Conservation (phyloP, 192 early-diverging fungal genomes). For the Paraglomus occultum region DNA sequence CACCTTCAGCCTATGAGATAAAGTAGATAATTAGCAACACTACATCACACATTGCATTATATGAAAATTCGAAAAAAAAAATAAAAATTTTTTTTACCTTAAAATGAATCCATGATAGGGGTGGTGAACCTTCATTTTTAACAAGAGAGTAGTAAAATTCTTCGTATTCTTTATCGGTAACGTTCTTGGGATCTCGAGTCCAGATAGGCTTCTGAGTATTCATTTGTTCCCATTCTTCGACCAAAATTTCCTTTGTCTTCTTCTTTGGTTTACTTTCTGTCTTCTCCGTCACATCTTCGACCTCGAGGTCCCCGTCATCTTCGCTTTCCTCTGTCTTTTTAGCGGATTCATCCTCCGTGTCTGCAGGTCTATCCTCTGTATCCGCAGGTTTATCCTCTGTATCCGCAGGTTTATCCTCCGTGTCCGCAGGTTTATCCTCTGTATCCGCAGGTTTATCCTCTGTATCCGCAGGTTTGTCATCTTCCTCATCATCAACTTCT, state of each 20-base stretch:
- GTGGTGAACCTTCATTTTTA: constrained; percentile 61
- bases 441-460: constrained; percentile 28
- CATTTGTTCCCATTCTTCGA: constrained; percentile 72
- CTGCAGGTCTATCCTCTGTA: constrained; percentile 34
- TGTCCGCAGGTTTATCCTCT: constrained; percentile 26
- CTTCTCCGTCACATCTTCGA: constrained; percentile 57
- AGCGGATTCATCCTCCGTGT: constrained; percentile 35
- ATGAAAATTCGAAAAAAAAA: neutral
- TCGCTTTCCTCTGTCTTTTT: constrained; percentile 36
- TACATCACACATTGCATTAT: neutral
- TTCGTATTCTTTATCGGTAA: constrained; percentile 81
- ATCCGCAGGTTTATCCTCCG: constrained; percentile 27
- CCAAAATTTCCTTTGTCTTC: constrained; percentile 55
- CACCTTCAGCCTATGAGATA: constrained; percentile 71
- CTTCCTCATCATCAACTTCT: constrained; percentile 47
- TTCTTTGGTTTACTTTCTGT: constrained; percentile 45
- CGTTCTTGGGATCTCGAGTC: constrained; percentile 76
- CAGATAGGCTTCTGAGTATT: constrained; percentile 96
- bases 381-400: constrained; percentile 33
- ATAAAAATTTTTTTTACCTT: constrained; percentile 41
- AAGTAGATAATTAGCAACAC: neutral
- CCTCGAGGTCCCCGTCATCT: constrained; percentile 43
- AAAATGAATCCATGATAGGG: constrained; percentile 86
- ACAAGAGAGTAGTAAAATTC: constrained; percentile 85
- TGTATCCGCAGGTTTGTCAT: constrained; percentile 32